These are phyloP conservation scores for Pilaira anomala DNA, from an alignment of 192 early-diverging fungal species.

Conservation along the genomic window DNA sequence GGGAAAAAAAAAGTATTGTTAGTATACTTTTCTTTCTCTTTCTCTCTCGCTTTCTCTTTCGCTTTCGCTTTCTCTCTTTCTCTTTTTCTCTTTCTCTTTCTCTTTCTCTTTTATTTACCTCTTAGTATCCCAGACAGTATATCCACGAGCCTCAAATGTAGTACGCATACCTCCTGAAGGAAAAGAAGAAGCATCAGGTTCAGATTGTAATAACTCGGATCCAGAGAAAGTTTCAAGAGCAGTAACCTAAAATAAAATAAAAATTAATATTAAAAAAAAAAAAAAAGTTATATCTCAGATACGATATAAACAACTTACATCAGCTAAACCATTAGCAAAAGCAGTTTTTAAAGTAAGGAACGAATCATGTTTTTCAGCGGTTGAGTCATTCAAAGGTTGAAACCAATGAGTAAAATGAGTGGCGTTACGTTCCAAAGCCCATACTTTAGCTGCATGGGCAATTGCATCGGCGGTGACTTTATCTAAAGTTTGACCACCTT, in stretches of 20 bases:
- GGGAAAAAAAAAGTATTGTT: not conserved
- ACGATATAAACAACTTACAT: too few relatives aligned
- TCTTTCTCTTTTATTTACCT: constrained; percentile 37
- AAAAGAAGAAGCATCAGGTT: constrained; percentile 99
- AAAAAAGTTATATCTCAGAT: too few relatives aligned
- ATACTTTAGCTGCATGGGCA: constrained; percentile 96
- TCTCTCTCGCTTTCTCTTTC: too few relatives aligned
- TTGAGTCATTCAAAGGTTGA: constrained; percentile 98
- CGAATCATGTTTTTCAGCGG: constrained; percentile 99
- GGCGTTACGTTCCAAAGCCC: constrained; percentile 96
- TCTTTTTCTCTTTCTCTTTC: too few relatives aligned
- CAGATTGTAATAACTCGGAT: constrained; percentile 94
- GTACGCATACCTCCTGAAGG: constrained; percentile 97
- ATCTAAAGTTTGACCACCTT: constrained; percentile 87
- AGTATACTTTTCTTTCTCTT: not conserved
- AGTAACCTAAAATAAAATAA: constrained; percentile 46
- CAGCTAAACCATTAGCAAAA: constrained; percentile 81
- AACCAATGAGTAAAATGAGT: constrained; percentile 99
- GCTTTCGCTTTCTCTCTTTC: too few relatives aligned
- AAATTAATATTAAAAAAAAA: too few relatives aligned
- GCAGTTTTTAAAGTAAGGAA: constrained; percentile 89
- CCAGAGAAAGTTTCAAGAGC: constrained; percentile 97
- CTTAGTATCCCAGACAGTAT: constrained; percentile 98
- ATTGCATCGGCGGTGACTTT: constrained; percentile 95
- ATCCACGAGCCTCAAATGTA: constrained; percentile 99